Conservation (phyloP, 2,329 filamentous ascomycete species). For the Microcyclospora tardicrescens region DNA sequence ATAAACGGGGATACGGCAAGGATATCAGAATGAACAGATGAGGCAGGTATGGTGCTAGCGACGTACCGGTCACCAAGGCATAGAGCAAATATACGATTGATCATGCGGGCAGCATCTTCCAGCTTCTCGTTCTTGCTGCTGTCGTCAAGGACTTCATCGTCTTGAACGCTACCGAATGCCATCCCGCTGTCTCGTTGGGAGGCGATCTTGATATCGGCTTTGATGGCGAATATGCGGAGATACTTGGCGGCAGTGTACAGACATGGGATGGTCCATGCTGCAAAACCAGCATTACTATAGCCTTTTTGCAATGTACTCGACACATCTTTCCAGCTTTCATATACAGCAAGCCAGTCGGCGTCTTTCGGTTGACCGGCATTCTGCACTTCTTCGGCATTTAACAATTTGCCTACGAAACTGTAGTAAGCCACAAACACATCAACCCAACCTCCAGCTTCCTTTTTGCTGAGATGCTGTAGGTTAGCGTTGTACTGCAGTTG, state of each 20-base stretch:
- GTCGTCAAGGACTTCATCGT: constrained; percentile 75
- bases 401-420: constrained; percentile 64
- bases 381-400: constrained; percentile 48
- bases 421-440: constrained; percentile 77
- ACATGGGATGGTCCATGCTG: constrained; percentile 85
- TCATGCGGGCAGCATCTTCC: constrained; percentile 77
- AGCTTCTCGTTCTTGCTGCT: constrained; percentile 69
- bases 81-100: constrained; percentile 84
- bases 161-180: constrained; percentile 44
- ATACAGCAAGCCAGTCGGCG: constrained; percentile 68
- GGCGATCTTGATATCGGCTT: constrained; percentile 62
- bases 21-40: not conserved
- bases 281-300: constrained; percentile 63
- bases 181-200: constrained; percentile 30
- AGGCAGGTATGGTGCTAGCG: constrained; percentile 1
- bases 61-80: constrained; percentile 78
- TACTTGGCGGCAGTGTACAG: constrained; percentile 81
- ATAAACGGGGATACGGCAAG: not conserved
- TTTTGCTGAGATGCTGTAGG: constrained; percentile 26
- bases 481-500: constrained; percentile 50
- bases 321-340: constrained; percentile 79
- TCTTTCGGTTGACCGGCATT: constrained; percentile 29
- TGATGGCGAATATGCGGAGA: constrained; percentile 76
- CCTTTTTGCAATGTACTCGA: constrained; percentile 65
- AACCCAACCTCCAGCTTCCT: constrained; percentile 67